phyloP scores from a whole-genome alignment of 352 stramenopile species.

The Globisporangium echinulatum region DNA sequence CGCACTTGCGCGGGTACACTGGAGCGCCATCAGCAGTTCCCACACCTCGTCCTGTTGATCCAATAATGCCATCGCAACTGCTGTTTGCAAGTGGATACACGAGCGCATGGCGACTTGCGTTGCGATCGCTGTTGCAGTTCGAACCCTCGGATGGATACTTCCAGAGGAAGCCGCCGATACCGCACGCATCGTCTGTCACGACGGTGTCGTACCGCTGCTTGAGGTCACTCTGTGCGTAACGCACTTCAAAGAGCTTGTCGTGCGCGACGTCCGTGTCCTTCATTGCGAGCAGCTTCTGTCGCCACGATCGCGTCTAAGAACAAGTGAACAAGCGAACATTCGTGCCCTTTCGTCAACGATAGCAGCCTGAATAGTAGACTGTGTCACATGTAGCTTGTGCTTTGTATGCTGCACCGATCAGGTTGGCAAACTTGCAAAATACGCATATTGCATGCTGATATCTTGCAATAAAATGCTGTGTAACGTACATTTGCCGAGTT shows the following conservation, averaged over 20 bases:
- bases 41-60: no score
- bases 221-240: slow-evolving; percentile 14
- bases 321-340: no score
- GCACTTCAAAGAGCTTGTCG: slow-evolving; percentile 12
- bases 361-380: no score
- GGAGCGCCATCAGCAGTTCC: background rate
- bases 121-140: slow-evolving; percentile 13
- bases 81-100: background rate
- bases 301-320: no score
- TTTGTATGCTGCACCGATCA: no score
- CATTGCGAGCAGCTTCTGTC: background rate
- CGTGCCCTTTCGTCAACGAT: background rate
- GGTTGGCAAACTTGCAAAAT: no score
- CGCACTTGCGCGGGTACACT: slow-evolving; percentile 30
- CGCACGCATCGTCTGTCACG: slow-evolving; percentile 14
- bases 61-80: background rate
- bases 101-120: background rate
- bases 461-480: no score
- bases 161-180: slow-evolving; percentile 38
- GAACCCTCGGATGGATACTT: slow-evolving; percentile 69
- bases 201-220: slow-evolving; percentile 11
- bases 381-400: no score
- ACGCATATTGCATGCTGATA: no score
- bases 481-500: no score
- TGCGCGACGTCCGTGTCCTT: slow-evolving; percentile 7